Evolutionary conservation across 805 yeast species (phyloP).

Genomic region (Blastobotrys robertii): DNA sequence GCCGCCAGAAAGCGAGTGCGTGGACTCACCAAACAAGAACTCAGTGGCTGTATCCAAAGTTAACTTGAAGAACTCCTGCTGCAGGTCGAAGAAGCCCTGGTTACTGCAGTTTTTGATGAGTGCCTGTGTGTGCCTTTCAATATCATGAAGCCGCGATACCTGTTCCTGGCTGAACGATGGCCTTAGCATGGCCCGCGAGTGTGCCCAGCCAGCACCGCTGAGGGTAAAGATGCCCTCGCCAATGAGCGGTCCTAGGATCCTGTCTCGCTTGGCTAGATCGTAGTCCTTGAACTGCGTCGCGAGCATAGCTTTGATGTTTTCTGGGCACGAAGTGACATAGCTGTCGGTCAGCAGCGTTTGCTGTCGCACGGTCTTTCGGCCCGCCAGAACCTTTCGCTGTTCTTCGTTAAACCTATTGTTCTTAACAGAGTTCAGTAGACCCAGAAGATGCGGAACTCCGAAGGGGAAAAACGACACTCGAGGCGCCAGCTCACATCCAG

Average conservation of each 20-base stretch:
- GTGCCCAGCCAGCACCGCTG: conserved; percentile 29
- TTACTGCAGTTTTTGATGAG: conserved; percentile 8
- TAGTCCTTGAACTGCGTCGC: conserved; percentile 27
- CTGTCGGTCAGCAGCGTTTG: neutral
- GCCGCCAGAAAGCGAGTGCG: conserved; percentile 15
- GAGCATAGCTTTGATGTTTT: conserved; percentile 25
- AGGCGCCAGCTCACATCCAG: neutral
- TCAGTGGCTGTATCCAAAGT: conserved; percentile 30
- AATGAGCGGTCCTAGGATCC: conserved; percentile 22
- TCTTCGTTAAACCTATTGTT: neutral
- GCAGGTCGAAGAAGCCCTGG: conserved; percentile 19
- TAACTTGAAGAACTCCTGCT: conserved; percentile 22
- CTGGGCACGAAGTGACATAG: conserved; percentile 19
- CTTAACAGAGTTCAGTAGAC: neutral
- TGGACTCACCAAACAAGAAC: conserved; percentile 27
- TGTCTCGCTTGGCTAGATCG: conserved; percentile 22
- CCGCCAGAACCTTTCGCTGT: neutral
- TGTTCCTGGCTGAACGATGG: conserved; percentile 29
- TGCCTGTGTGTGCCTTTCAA: conserved; percentile 21
- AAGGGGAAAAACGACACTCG: neutral
- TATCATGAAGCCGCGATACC: conserved; percentile 21
- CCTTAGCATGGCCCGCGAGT: conserved; percentile 28
- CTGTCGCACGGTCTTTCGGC: neutral
- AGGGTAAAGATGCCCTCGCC: conserved; percentile 31
- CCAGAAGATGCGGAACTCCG: neutral